These are phyloP conservation scores for Isabelozyma heimii DNA, from an alignment of 805 yeast species.

Conservation along the genomic window DNA sequence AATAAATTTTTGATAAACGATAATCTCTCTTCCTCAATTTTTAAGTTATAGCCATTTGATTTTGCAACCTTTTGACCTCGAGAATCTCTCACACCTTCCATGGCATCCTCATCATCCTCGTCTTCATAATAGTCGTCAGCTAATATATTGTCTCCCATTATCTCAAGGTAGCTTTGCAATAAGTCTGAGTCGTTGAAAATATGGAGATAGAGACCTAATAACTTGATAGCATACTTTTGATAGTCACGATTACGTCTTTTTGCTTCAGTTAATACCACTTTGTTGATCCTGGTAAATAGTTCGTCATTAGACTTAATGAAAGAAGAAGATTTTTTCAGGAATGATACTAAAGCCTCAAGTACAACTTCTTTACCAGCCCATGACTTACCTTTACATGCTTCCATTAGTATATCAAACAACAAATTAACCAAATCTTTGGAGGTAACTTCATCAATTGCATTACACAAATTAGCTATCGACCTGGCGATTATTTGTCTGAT, in stretches of 20 bases:
- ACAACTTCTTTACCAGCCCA: conserved; percentile 87
- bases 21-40: conserved; percentile 48
- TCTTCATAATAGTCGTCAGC: conserved; percentile 38
- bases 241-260: conserved; percentile 65
- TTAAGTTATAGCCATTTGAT: conserved; percentile 30
- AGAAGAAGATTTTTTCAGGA: conserved; percentile 45
- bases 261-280: conserved; percentile 56
- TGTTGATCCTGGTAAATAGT: conserved; percentile 36
- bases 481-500: conserved; percentile 70
- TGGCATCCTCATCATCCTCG: conserved; percentile 26
- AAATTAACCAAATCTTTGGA: conserved; percentile 15
- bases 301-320: conserved; percentile 22
- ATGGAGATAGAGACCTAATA: conserved; percentile 50
- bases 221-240: conserved; percentile 51
- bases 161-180: conserved; percentile 34
- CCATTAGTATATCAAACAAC: conserved; percentile 53
- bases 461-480: conserved; percentile 59
- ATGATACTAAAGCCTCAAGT: conserved; percentile 63
- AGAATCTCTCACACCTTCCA: conserved; percentile 14
- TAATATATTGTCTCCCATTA: conserved; percentile 27
- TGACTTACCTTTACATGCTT: conserved; percentile 70
- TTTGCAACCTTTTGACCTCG: conserved; percentile 30
- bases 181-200: conserved; percentile 33
- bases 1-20: conserved; percentile 34
- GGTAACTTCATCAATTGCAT: conserved; percentile 33